A percentile compares a stretch with the other conserved stretches of the same genome.
These are phyloP conservation scores for Papiliotrema fonsecae DNA, from an alignment of 1,284 basidiomycete species.

Conservation along the genomic window DNA sequence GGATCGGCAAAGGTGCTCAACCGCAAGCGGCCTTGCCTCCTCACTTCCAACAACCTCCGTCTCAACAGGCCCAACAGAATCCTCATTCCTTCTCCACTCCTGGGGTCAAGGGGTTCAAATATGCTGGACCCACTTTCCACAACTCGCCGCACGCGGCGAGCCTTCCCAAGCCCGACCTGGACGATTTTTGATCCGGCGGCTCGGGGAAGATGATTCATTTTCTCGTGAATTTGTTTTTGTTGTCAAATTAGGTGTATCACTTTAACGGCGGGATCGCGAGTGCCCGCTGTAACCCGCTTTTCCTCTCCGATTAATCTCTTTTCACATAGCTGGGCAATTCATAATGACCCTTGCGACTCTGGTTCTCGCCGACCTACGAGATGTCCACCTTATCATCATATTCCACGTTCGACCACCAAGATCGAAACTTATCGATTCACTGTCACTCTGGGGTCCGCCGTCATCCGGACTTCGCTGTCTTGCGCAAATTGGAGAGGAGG, in stretches of 20 bases:
- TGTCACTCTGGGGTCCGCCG: not conserved
- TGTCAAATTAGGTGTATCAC: not conserved
- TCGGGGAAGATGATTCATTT: not conserved
- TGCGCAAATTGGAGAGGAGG: no score
- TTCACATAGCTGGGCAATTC: not conserved
- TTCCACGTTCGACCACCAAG: not conserved
- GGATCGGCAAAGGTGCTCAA: constrained; percentile 15
- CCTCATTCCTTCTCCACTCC: not conserved
- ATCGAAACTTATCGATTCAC: not conserved
- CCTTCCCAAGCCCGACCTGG: constrained; percentile 42
- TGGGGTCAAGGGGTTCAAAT: constrained; percentile 20
- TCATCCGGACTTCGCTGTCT: constrained; percentile 1
- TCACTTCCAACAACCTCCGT: not conserved
- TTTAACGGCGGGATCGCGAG: not conserved
- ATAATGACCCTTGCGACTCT: not conserved
- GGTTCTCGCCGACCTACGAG: not conserved
- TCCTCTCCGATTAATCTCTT: not conserved
- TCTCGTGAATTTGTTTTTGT: not conserved
- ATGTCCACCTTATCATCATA: not conserved
- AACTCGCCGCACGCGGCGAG: constrained; percentile 40
- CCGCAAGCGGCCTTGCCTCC: not conserved
- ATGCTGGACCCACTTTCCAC: constrained; percentile 46
- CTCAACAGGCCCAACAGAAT: not conserved
- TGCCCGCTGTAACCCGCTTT: not conserved
- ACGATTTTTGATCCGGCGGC: constrained; percentile 34